Percentiles rank a stretch among this genome's conserved stretches.
phyloP scores from a whole-genome alignment of 306 rosid species.

The Sophora flavescens region DNA sequence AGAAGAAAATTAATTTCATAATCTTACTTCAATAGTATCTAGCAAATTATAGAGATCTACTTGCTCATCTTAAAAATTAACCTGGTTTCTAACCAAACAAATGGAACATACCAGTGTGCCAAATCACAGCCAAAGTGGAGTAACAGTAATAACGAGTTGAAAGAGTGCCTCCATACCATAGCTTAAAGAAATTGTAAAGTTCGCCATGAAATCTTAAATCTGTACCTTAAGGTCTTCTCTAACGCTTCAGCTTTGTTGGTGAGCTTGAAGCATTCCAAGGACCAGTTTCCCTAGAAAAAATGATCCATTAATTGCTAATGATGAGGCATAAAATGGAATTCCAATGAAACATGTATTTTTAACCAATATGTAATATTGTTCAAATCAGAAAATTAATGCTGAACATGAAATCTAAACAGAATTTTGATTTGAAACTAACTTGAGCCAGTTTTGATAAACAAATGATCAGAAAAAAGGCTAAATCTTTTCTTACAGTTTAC shows the following conservation, averaged over 20 bases:
- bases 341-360: neutral
- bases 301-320: neutral
- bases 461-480: too few species aligned
- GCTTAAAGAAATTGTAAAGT: neutral
- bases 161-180: neutral
- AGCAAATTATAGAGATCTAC: too few species aligned
- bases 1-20: too few species aligned
- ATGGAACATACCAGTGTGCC: too few species aligned
- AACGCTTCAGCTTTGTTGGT: constrained; percentile 62
- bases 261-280: constrained; percentile 67
- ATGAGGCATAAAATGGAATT: neutral
- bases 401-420: neutral
- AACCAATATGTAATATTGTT: neutral
- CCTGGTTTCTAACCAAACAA: too few species aligned
- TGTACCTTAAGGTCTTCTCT: constrained; percentile 69
- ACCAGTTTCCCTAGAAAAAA: constrained; percentile 55
- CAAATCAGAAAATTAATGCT: neutral
- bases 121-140: too few species aligned
- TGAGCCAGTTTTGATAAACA: neutral
- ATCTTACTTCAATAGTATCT: too few species aligned
- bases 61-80: too few species aligned
- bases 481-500: too few species aligned
- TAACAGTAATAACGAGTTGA: neutral
- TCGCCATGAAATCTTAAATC: constrained; percentile 11
- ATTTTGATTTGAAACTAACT: neutral